Evolutionary conservation across 2,329 filamentous ascomycete species (phyloP), one percentile per base, ranked within the genome.

Genomic region (Botrytis fragariae): DNA sequence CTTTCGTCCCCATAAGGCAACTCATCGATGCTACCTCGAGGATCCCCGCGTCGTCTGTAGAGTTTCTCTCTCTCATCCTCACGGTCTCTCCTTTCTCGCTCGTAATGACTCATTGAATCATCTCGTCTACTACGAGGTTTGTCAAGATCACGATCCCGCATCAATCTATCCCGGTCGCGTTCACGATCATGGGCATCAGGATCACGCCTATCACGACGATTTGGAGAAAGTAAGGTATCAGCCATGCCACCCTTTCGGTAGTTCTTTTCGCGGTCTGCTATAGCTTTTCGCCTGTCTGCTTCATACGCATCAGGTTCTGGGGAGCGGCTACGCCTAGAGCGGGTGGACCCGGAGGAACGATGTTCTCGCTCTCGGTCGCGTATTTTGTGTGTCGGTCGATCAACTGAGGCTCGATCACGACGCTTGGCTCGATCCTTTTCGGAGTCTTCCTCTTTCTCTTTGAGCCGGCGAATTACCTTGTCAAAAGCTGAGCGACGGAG

Each of bases 281-380:
- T 95, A 61, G 95, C 95, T 82, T 95, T 96, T 79, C 94, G 92
- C 77, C 96, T 91, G 81, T 99, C 96, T 74, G 95, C 96, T 83
- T 98, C 96, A 82, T 99, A 99, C 32, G 93, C 90, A 84, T 99
- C 95, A 74, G 90, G 89, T 82, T 98, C 96, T n/a, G 94, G 95
- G 78, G 92, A 95, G 79, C 94, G 93, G 81, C 93, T 97, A 78
- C 89, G 89, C 78, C 93, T 86, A 77, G 85, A 83, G 79, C 88
- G 88, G 14, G 35, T 29, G n/a, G 71, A 69, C 77, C 84, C 85
- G 7, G n/a, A 29, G n/a, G n/a, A 4, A 78, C 89, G 88, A 82
- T 90, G 88, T 83, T 87, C 86, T 84, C 88, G 86, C 83, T 91
- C 90, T 79, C 92, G 89, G 77, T 91, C 85, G 71, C 81, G 77